phyloP scores from a whole-genome alignment of 352 stramenopile species.

The Phytophthora pinifolia region DNA sequence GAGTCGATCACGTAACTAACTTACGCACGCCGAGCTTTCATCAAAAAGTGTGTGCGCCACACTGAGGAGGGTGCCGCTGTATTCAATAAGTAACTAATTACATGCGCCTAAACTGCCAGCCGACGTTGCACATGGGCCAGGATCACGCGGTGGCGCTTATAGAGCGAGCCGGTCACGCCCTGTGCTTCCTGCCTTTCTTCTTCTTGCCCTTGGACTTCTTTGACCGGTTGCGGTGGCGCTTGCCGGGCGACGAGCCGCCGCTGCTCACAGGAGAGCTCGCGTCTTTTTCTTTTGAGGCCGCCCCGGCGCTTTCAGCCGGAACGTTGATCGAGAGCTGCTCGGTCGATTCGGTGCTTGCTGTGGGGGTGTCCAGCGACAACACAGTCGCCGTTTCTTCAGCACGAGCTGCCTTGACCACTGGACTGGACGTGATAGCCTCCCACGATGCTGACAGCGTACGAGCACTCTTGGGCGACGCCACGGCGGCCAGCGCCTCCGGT shows the following conservation, averaged over 20 bases:
- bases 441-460: conserved; percentile 13
- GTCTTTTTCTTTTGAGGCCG: conserved; percentile 21
- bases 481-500: conserved; percentile 9
- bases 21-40: conserved; percentile 12
- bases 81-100: conserved; percentile 34
- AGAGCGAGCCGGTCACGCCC: conserved; percentile 15
- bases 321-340: conserved; percentile 24
- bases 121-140: conserved; percentile 1
- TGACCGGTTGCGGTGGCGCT: conserved; percentile 31
- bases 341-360: conserved; percentile 11
- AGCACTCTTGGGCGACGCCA: conserved; percentile 12
- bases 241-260: conserved; percentile 17
- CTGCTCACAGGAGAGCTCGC: conserved; percentile 26
- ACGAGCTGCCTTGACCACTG: conserved; percentile 11
- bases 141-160: conserved; percentile 7
- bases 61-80: conserved; percentile 8
- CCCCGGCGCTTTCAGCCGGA: conserved; percentile 25
- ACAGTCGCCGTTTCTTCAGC: conserved; percentile 15
- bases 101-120: conserved; percentile 10
- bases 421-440: conserved; percentile 26
- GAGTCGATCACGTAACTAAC: conserved; percentile 10
- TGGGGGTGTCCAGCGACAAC: conserved; percentile 18
- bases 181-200: conserved; percentile 56
- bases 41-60: conserved; percentile 22
- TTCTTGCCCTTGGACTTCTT: conserved; percentile 69